Base-by-base conservation (phyloP, 2,329 filamentous ascomycete species). In the Claviceps sorghi region DNA sequence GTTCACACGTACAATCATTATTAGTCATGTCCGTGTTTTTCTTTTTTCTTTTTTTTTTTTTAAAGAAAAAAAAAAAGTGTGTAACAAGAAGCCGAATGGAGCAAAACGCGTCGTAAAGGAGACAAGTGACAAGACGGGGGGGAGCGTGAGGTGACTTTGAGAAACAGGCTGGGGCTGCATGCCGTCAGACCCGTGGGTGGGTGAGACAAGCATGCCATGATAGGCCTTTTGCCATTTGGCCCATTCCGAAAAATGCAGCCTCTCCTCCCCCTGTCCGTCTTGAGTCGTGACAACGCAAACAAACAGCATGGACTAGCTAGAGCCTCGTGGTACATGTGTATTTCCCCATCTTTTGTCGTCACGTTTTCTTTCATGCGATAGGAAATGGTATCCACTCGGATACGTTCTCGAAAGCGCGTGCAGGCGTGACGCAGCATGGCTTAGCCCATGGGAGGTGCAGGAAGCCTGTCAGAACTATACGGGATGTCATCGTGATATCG, bases 401-500 rank as follows among this genome's bases (percentile, higher is more conserved):
- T 22, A 22, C 34, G 15, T 38, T 8, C 36, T 36, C 15, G 7
- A 38, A 15, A 38, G 8, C 34, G 36, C 15, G n/a, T n/a, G 17
- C 15, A n/a, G 15, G 36, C 36, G 10, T 13, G 26, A 26, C 26
- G 26, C 26, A 5, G 5, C 26, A 26, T 49, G 50, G 40, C n/a
- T 42, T 52, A 48, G 32, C 55, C 59, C 51, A 58, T 49, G 47
- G 59, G 60, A 54, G 64, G 60, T 8, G 72, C 67, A 42, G 73
- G 70, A 49, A 77, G 57, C 21, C 58, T 61, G 44, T 67, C 60
- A 47, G 65, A 62, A 44, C 67, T 61, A 58, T 76, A 76, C 3
- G 74, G 69, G 54, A 73, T 73, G 51, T 69, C 72, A 55, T 76
- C 72, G 46, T 66, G 61, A 59, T 75, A 75, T 54, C 63, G 71